These are phyloP conservation scores for Talaromyces sp. DNA, from an alignment of 2,329 filamentous ascomycete genomes.

Conservation along the genomic window DNA sequence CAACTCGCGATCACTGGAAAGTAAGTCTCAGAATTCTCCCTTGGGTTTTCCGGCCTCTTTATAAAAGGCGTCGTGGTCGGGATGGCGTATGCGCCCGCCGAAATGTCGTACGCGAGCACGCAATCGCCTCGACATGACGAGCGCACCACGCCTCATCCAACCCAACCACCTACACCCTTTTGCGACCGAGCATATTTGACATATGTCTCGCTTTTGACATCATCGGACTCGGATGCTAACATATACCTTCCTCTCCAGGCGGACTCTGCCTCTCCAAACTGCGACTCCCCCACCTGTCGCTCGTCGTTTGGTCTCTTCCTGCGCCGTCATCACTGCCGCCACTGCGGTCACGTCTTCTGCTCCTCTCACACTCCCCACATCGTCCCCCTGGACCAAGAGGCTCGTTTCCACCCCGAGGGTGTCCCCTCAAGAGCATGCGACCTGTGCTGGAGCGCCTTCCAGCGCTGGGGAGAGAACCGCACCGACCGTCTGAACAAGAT, in stretches of 20 bases:
- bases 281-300: constrained; percentile 61
- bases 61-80: not conserved
- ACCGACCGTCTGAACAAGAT: constrained; percentile 57
- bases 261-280: constrained; percentile 59
- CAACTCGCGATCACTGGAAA: constrained; percentile 69
- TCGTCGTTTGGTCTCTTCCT: constrained; percentile 63
- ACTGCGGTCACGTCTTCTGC: constrained; percentile 68
- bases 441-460: constrained; percentile 61
- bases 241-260: constrained; percentile 46
- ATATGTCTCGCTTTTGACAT: not conserved
- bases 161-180: no score
- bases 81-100: constrained; percentile 23
- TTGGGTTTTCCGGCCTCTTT: constrained; percentile 13
- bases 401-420: constrained; percentile 64
- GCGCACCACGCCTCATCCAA: constrained; percentile 9
- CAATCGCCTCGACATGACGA: constrained; percentile 30
- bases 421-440: constrained; percentile 61
- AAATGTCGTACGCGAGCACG: constrained; percentile 28
- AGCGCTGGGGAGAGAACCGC: constrained; percentile 56
- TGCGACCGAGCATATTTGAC: not conserved
- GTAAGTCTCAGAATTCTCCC: constrained; percentile 43
- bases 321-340: constrained; percentile 67
- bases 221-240: constrained; percentile 15
- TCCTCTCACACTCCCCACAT: constrained; percentile 58
- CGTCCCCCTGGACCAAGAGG: constrained; percentile 65